Percentiles rank a stretch among this genome's conserved stretches.
These are phyloP conservation scores for Cichorium intybus DNA, from an alignment of 140 eudicot genomes.

Conservation along the genomic window DNA sequence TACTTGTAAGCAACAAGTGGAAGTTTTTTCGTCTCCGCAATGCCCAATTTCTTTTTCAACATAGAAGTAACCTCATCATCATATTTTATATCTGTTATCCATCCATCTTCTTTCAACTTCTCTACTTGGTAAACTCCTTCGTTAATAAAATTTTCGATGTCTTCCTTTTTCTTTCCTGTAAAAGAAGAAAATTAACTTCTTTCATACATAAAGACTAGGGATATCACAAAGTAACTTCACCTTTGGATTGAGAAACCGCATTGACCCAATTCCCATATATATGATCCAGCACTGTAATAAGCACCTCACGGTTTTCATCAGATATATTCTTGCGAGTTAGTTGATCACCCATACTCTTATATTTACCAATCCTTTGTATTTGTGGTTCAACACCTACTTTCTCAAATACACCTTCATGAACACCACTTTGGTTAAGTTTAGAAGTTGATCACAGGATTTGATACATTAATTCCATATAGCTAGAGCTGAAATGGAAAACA, in stretches of 20 bases:
- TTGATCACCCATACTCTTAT: constrained; percentile 86
- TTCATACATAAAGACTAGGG: constrained; percentile 13
- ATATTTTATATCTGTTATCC: constrained; percentile 92
- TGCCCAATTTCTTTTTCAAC: constrained; percentile 62
- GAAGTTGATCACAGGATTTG: constrained; percentile 6
- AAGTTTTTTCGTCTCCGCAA: constrained; percentile 61
- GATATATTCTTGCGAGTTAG: constrained; percentile 78
- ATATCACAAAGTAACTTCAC: constrained; percentile 29
- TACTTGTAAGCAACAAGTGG: constrained; percentile 80
- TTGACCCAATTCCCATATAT: constrained; percentile 80
- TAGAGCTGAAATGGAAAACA: neutral
- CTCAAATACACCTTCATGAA: constrained; percentile 76
- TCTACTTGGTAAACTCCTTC: constrained; percentile 85
- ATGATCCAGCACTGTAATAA: constrained; percentile 76
- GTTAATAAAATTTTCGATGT: constrained; percentile 68
- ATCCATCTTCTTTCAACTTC: constrained; percentile 82
- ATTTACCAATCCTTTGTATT: constrained; percentile 84
- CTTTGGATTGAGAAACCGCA: constrained; percentile 59
- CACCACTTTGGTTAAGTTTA: constrained; percentile 13
- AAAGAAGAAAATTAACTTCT: constrained; percentile 8
- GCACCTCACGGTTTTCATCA: constrained; percentile 89
- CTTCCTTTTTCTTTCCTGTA: constrained; percentile 81
- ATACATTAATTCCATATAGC: constrained; percentile 17
- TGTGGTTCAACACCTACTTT: constrained; percentile 90
- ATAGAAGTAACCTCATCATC: constrained; percentile 90